Percentiles rank a stretch among this genome's conserved stretches.
phyloP scores from a whole-genome alignment of 2,329 filamentous ascomycete genomes.

The Epichloe uncinata region DNA sequence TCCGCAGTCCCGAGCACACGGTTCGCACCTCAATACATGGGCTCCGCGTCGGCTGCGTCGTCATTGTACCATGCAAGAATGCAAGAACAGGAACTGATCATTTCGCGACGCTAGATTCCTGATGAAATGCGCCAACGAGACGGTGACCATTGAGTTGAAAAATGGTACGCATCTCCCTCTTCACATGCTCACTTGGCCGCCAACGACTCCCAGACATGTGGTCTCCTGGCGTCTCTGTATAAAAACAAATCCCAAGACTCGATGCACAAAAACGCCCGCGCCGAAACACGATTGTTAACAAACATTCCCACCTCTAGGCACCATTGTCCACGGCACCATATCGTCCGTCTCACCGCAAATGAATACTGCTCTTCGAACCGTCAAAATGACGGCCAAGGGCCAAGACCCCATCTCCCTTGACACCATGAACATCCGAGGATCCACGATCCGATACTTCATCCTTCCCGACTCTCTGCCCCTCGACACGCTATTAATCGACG shows the following conservation, averaged over 20 bases:
- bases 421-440: constrained; percentile 92
- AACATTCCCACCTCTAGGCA: constrained; percentile 44
- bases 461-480: constrained; percentile 90
- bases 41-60: background rate
- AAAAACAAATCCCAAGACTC: background rate
- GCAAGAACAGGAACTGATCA: constrained; percentile 7
- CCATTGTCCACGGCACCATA: constrained; percentile 93
- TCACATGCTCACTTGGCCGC: background rate
- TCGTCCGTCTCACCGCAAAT: constrained; percentile 94
- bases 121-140: constrained; percentile 99
- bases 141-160: constrained; percentile 95
- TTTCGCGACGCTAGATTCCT: constrained; percentile 55
- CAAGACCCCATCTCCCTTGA: constrained; percentile 82
- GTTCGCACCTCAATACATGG: background rate
- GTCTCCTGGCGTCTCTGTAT: background rate
- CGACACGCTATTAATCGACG: constrained; percentile 90
- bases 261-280: background rate
- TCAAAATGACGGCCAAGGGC: constrained; percentile 89
- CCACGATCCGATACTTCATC: constrained; percentile 92
- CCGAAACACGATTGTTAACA: background rate
- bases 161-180: constrained; percentile 51
- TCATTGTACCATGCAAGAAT: constrained; percentile 8
- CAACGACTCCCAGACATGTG: background rate
- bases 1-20: background rate
- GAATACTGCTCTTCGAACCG: constrained; percentile 91